phyloP scores from a whole-genome alignment of 2,329 filamentous ascomycete species.

The Byssochlamys sp. region DNA sequence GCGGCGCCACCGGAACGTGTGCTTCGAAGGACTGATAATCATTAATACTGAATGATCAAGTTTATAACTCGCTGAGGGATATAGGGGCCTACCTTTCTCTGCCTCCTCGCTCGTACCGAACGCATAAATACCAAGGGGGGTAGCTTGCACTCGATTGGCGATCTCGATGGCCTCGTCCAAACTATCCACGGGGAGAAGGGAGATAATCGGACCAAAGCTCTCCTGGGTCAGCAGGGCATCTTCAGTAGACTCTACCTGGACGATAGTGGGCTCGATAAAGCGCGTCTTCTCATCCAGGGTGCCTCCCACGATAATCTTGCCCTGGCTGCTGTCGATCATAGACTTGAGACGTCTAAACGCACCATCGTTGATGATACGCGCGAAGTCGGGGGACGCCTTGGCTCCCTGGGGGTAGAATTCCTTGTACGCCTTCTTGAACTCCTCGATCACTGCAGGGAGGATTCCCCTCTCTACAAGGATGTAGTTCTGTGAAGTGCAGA shows the following conservation, averaged over 20 bases:
- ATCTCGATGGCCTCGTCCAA: slow-evolving; percentile 78
- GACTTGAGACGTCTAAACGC: slow-evolving; percentile 77
- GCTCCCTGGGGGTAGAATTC: slow-evolving; percentile 79
- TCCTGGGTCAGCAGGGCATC: slow-evolving; percentile 75
- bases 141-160: slow-evolving; percentile 71
- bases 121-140: slow-evolving; percentile 72
- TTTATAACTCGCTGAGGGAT: neutral
- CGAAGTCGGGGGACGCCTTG: slow-evolving; percentile 66
- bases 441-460: slow-evolving; percentile 60
- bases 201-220: slow-evolving; percentile 86
- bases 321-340: slow-evolving; percentile 75
- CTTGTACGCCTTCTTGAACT: slow-evolving; percentile 60
- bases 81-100: slow-evolving; percentile 50
- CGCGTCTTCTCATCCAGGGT: slow-evolving; percentile 67
- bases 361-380: slow-evolving; percentile 67
- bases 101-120: slow-evolving; percentile 77
- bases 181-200: slow-evolving; percentile 65
- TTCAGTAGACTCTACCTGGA: slow-evolving; percentile 65
- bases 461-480: slow-evolving; percentile 70
- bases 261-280: slow-evolving; percentile 86
- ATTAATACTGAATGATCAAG: slow-evolving; percentile 1
- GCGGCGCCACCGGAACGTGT: slow-evolving; percentile 60
- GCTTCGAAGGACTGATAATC: slow-evolving; percentile 45
- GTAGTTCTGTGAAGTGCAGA: slow-evolving; percentile 91
- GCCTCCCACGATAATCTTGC: slow-evolving; percentile 80